Evolutionary conservation across 2,329 filamentous ascomycete species (phyloP).

Genomic region (Talaromyces sp.): DNA sequence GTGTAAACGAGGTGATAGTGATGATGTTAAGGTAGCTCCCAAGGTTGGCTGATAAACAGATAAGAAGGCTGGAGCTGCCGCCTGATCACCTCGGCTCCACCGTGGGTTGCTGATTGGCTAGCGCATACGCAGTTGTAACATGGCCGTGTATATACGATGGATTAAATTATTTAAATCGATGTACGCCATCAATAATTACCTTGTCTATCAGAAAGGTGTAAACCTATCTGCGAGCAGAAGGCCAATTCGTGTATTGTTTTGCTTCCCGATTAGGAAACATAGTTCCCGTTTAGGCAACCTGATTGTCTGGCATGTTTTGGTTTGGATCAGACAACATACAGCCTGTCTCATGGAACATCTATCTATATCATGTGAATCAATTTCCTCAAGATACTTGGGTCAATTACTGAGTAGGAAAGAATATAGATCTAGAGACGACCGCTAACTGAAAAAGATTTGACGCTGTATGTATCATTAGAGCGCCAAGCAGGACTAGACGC

Average conservation of each 20-base stretch:
- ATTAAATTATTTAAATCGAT: neutral
- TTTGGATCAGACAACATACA: neutral
- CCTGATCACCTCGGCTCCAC: conserved; percentile 1
- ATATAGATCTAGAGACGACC: neutral
- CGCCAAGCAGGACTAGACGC: neutral
- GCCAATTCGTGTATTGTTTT: neutral
- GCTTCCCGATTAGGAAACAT: conserved; percentile 1
- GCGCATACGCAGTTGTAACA: neutral
- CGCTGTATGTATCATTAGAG: neutral
- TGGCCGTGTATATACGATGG: neutral
- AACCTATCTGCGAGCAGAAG: neutral
- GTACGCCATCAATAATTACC: neutral
- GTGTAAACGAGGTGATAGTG: neutral
- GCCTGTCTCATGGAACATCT: neutral
- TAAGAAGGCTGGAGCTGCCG: conserved; percentile 1
- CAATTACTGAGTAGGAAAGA: no score
- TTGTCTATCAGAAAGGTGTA: neutral
- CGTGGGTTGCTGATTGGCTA: neutral
- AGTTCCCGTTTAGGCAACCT: conserved; percentile 2
- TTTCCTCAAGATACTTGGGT: no score
- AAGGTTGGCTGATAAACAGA: conserved; percentile 3
- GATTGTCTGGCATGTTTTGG: neutral
- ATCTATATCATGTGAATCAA: no score
- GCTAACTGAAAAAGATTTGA: neutral
- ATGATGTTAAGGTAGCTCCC: neutral